phyloP scores from a whole-genome alignment of 495 filamentous ascomycete genomes.

The Aspergillus olivimuriae region DNA sequence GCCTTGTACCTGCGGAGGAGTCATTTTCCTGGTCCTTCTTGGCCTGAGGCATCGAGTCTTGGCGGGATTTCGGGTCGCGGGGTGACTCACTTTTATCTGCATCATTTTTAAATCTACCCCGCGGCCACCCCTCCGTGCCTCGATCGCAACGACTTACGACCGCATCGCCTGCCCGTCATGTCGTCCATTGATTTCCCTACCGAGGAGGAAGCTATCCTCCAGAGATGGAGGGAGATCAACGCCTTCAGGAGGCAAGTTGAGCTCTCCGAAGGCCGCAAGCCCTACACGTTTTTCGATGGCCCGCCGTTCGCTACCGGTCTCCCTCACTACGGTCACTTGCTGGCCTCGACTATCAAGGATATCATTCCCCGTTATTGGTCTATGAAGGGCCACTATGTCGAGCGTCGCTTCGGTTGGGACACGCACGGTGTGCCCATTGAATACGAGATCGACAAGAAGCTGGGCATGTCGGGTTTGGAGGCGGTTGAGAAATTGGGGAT shows the following conservation, averaged over 20 bases:
- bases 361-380: conserved; percentile 97
- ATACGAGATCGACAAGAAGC: conserved; percentile 97
- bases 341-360: conserved; percentile 96
- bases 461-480: conserved; percentile 81
- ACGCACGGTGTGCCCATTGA: conserved; percentile 96
- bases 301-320: conserved; percentile 65
- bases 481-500: conserved; percentile 85
- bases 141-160: conserved; percentile 16
- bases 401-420: conserved; percentile 71
- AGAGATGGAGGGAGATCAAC: conserved; percentile 81
- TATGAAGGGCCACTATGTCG: conserved; percentile 90
- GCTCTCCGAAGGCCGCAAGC: conserved; percentile 62
- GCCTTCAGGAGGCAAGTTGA: conserved; percentile 77
- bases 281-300: conserved; percentile 63
- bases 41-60: conserved; percentile 4
- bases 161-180: conserved; percentile 42
- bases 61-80: conserved; percentile 22
- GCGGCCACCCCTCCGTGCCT: conserved; percentile 11
- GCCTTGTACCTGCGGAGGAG: too few relatives aligned
- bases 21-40: background rate
- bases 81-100: conserved; percentile 28
- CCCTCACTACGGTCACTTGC: conserved; percentile 93
- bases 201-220: conserved; percentile 77
- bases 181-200: conserved; percentile 80
- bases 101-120: conserved; percentile 22